A percentile compares a stretch with the other conserved stretches of the same genome.
Evolutionary conservation across 257 asterid genomes (phyloP).

Genomic region (Phtheirospermum japonicum): DNA sequence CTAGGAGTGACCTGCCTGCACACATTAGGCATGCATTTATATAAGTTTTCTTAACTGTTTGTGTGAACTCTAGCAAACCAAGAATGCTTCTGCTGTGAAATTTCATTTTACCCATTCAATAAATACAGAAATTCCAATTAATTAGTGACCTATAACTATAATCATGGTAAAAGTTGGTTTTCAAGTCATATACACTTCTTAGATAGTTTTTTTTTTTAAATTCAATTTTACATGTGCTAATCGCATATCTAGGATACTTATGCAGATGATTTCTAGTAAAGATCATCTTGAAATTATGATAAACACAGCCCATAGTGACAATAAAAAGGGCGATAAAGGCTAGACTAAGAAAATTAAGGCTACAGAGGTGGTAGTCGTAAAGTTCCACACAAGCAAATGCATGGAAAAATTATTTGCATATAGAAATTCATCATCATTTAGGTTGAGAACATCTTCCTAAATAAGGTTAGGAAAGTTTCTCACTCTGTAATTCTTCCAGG

Average conservation of each 20-base stretch:
- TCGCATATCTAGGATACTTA: conserved; percentile 2
- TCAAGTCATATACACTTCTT: conserved; percentile 1
- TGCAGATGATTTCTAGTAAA: conserved; percentile 1
- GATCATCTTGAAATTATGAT: conserved; percentile 5
- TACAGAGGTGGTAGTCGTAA: background rate
- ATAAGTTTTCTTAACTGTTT: background rate
- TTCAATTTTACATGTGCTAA: background rate
- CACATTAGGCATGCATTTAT: background rate
- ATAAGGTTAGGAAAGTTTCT: conserved; percentile 26
- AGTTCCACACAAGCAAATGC: background rate
- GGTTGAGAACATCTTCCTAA: conserved; percentile 9
- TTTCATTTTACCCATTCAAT: background rate
- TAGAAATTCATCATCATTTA: conserved; percentile 8
- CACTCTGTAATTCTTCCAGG: conserved; percentile 99
- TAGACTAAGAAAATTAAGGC: background rate
- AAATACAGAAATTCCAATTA: conserved; percentile 16
- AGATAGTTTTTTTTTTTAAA: background rate
- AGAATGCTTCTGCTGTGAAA: background rate
- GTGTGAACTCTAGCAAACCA: conserved; percentile 12
- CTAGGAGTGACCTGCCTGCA: conserved; percentile 8
- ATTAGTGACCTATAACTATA: conserved; percentile 2
- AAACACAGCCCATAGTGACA: conserved; percentile 6
- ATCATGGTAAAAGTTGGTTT: background rate
- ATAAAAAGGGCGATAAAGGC: conserved; percentile 2
- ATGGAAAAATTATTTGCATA: background rate